phyloP scores from a whole-genome alignment of 1,284 basidiomycete species.

The Cryptococcus sp. region DNA sequence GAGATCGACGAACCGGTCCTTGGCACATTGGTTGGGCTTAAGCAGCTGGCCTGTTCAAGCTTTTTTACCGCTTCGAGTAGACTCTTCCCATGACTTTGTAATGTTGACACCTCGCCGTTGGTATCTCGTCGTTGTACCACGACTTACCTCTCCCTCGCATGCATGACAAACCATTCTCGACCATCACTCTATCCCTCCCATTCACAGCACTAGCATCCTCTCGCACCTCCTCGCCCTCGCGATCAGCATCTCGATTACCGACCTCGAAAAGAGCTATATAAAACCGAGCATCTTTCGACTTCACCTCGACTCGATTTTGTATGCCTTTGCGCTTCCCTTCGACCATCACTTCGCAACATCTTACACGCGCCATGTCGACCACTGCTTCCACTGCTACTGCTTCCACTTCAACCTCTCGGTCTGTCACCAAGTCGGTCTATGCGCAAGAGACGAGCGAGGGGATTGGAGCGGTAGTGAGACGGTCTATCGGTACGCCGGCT shows the following conservation, averaged over 20 bases:
- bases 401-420: constrained; percentile 53
- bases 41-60: too few species aligned
- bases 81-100: not conserved
- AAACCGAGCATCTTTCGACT: not conserved
- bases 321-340: not conserved
- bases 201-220: not conserved
- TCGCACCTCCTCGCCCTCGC: too few species aligned
- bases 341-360: not conserved
- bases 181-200: not conserved
- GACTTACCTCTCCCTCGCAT: not conserved
- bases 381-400: not conserved
- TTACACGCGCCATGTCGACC: not conserved
- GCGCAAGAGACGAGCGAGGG: constrained; percentile 81
- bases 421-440: constrained; percentile 64
- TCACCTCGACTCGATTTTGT: not conserved
- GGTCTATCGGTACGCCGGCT: constrained; percentile 72
- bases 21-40: too few species aligned
- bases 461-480: constrained; percentile 77
- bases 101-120: not conserved
- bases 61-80: not conserved
- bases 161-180: not conserved
- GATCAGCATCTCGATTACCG: too few species aligned
- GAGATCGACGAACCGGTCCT: too few species aligned
- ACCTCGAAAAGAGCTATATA: not conserved
- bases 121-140: too few species aligned